Conservation (phyloP, 345 rosid species). For the Raphanus sativus region DNA sequence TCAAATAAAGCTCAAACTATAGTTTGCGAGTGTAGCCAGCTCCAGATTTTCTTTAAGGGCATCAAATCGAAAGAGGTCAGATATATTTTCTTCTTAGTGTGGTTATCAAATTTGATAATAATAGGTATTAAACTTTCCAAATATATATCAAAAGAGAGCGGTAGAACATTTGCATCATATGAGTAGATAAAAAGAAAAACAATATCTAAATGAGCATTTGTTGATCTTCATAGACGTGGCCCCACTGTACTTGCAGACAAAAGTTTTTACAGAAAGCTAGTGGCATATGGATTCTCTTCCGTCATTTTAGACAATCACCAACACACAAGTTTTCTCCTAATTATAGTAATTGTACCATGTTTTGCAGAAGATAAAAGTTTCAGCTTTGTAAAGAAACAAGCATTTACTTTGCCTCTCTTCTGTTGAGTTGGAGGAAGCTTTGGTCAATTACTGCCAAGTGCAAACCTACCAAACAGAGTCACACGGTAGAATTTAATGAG, state of each 20-base stretch:
- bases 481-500: conserved; percentile 32
- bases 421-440: conserved; percentile 5
- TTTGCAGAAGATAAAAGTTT: no score
- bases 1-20: not conserved
- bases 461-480: conserved; percentile 35
- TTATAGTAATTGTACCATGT: no score
- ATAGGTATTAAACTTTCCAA: not conserved
- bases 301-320: not conserved
- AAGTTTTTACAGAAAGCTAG: conserved; percentile 28
- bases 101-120: not conserved
- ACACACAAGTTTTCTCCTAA: not conserved
- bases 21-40: not conserved
- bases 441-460: conserved; percentile 31
- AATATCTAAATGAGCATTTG: conserved; percentile 21
- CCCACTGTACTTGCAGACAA: conserved; percentile 42
- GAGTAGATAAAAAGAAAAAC: not conserved
- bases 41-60: not conserved
- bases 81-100: not conserved
- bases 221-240: conserved; percentile 23
- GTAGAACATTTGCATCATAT: conserved; percentile 9
- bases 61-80: not conserved
- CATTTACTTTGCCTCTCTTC: not conserved
- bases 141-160: not conserved
- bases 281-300: conserved; percentile 37
- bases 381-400: not conserved